phyloP scores from a whole-genome alignment of 306 rosid species.

The Cotoneaster glaucophyllus region DNA sequence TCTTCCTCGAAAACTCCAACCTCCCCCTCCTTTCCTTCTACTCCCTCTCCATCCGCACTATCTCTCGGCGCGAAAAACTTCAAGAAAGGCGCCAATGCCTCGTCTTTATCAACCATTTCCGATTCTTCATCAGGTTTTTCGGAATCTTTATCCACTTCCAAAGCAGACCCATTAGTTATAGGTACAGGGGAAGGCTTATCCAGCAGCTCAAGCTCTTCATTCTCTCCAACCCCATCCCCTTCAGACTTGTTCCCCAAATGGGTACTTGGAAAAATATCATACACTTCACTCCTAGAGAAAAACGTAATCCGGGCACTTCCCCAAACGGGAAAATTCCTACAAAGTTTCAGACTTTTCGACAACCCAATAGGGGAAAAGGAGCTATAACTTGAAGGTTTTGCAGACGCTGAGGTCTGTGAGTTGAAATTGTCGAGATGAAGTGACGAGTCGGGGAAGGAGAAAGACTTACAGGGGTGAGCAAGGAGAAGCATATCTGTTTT shows the following conservation, averaged over 20 bases:
- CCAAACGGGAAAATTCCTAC: slow-evolving; percentile 33
- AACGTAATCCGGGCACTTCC: slow-evolving; percentile 32
- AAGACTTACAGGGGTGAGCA: slow-evolving; percentile 44
- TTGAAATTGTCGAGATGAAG: slow-evolving; percentile 4
- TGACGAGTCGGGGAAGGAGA: slow-evolving; percentile 23
- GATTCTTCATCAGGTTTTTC: slow-evolving; percentile 27
- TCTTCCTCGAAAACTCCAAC: slow-evolving; percentile 37
- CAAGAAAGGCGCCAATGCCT: slow-evolving; percentile 76
- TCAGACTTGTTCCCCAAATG: slow-evolving; percentile 30
- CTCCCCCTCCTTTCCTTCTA: slow-evolving; percentile 26
- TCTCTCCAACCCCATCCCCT: slow-evolving; percentile 36
- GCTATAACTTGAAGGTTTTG: slow-evolving; percentile 10
- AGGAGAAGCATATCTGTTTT: slow-evolving; percentile 41
- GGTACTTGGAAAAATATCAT: slow-evolving; percentile 50
- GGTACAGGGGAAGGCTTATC: slow-evolving; percentile 65
- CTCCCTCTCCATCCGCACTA: slow-evolving; percentile 35
- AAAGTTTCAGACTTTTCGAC: slow-evolving; percentile 5
- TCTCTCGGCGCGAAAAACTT: slow-evolving; percentile 65
- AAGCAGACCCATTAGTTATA: slow-evolving; percentile 26
- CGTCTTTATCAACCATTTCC: slow-evolving; percentile 29
- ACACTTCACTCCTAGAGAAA: slow-evolving; percentile 52
- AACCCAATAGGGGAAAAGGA: slow-evolving; percentile 24
- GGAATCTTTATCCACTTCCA: slow-evolving; percentile 34
- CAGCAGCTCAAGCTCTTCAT: slow-evolving; percentile 58
- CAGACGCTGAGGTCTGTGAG: slow-evolving; percentile 12